Conservation (phyloP, 2,329 filamentous ascomycete species). For the Drechslerella dactyloides region DNA sequence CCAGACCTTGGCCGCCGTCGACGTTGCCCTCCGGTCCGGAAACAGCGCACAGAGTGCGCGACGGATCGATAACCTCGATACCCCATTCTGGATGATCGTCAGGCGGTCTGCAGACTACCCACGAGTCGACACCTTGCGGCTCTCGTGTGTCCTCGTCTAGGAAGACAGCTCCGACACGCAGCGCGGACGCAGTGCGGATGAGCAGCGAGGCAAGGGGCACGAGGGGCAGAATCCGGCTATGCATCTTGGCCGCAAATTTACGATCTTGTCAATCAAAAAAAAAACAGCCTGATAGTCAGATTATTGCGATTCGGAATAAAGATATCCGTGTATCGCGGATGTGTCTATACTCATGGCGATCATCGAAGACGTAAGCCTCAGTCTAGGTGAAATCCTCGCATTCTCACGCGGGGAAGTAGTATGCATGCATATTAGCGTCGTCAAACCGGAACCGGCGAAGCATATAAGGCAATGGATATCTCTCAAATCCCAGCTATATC, state of each 20-base stretch:
- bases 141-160: constrained; percentile 29
- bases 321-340: not conserved
- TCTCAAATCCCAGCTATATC: too few species aligned
- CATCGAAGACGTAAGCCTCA: not conserved
- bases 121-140: constrained; percentile 12
- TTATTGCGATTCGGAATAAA: not conserved
- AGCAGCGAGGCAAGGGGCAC: constrained; percentile 3
- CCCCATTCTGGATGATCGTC: constrained; percentile 29
- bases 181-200: constrained; percentile 12
- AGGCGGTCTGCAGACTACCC: constrained; percentile 36
- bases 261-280: too few species aligned
- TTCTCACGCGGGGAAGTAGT: constrained; percentile 18
- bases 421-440: not conserved
- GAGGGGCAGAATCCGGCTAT: not conserved
- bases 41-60: constrained; percentile 3
- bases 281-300: too few species aligned
- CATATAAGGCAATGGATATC: too few species aligned
- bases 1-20: constrained; percentile 18
- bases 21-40: constrained; percentile 3
- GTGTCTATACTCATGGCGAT: too few species aligned
- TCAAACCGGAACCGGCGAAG: too few species aligned
- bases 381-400: constrained; percentile 11
- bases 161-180: constrained; percentile 23
- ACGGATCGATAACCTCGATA: constrained; percentile 26
- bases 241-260: too few species aligned